These are phyloP conservation scores for Dryas integrifolia DNA, from an alignment of 331 rosid genomes.

Conservation along the genomic window DNA sequence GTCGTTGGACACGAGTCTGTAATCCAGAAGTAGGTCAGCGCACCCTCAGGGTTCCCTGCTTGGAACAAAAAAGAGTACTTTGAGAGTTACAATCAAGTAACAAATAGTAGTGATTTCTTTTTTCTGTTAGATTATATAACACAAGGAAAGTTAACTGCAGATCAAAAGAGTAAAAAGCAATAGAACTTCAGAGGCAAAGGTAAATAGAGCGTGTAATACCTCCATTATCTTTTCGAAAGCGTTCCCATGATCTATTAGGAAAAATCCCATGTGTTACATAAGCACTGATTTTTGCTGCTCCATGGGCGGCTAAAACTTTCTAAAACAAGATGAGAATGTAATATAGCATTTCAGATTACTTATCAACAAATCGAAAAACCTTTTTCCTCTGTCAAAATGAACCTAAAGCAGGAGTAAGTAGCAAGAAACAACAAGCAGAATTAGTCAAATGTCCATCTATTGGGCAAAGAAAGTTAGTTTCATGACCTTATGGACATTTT, in stretches of 20 bases:
- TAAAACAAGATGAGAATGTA: slow-evolving; percentile 30
- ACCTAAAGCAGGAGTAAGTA: neutral
- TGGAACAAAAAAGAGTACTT: slow-evolving; percentile 5
- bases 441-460: neutral
- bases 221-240: slow-evolving; percentile 66
- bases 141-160: neutral
- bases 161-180: neutral
- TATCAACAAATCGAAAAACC: neutral
- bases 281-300: slow-evolving; percentile 89
- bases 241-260: slow-evolving; percentile 88
- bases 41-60: slow-evolving; percentile 71
- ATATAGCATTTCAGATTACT: slow-evolving; percentile 5
- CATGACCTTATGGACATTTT: neutral
- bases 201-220: slow-evolving; percentile 44
- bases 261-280: slow-evolving; percentile 97
- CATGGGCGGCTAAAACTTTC: slow-evolving; percentile 89
- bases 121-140: neutral
- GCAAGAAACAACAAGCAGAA: neutral
- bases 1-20: slow-evolving; percentile 93
- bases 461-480: neutral
- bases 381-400: neutral
- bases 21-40: slow-evolving; percentile 86
- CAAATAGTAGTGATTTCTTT: neutral
- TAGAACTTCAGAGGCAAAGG: neutral
- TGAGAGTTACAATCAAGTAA: neutral